A percentile compares a stretch with the other conserved stretches of the same genome.
Conservation (phyloP, 345 rosid genomes). For the Hypericum androsaemum region DNA sequence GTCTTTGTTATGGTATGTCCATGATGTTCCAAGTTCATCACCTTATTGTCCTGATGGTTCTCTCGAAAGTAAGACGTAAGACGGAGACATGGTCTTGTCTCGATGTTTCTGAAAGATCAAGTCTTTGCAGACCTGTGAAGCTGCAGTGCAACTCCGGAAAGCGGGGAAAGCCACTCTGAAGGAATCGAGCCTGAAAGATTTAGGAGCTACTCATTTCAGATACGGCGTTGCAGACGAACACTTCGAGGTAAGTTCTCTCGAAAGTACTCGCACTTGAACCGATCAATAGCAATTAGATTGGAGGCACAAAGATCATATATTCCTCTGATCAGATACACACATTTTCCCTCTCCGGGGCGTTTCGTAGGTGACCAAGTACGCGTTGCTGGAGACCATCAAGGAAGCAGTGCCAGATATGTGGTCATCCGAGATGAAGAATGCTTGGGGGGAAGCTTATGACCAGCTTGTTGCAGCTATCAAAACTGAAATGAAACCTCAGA, state of each 20-base stretch:
- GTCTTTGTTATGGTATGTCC: conserved; percentile 65
- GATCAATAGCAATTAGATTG: no score
- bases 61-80: no score
- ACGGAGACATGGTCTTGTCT: no score
- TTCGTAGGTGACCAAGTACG: conserved; percentile 51
- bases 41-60: neutral
- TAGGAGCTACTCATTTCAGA: conserved; percentile 59
- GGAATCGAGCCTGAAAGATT: conserved; percentile 55
- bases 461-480: conserved; percentile 57
- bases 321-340: no score
- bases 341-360: no score
- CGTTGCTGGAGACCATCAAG: conserved; percentile 61
- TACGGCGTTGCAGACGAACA: conserved; percentile 62
- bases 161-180: conserved; percentile 52
- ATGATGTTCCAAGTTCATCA: neutral
- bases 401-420: conserved; percentile 82
- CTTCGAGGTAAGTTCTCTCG: conserved; percentile 40
- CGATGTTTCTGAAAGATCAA: no score
- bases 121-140: conserved; percentile 73
- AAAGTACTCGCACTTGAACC: neutral
- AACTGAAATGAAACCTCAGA: conserved; percentile 44
- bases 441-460: conserved; percentile 86
- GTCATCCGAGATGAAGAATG: conserved; percentile 70
- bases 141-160: conserved; percentile 63
- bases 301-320: no score